Evolutionary conservation across 345 rosid species (phyloP).

Genomic region (Populus euphratica): DNA sequence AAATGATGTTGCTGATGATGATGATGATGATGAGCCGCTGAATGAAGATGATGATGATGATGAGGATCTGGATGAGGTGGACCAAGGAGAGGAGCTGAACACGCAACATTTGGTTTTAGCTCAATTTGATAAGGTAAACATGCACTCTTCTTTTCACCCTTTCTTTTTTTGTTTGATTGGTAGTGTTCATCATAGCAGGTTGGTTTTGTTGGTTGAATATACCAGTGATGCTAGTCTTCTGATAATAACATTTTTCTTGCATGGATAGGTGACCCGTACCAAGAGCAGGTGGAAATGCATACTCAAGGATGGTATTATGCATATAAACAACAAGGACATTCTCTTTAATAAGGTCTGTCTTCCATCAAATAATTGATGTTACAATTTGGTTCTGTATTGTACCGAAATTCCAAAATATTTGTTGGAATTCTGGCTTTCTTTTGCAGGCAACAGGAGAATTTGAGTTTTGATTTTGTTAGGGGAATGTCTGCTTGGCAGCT

Average conservation of each 20-base stretch:
- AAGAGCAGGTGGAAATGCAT: constrained; percentile 96
- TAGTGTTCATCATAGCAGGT: not conserved
- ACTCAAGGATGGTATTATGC: constrained; percentile 97
- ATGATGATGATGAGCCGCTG: constrained; percentile 76
- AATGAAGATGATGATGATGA: constrained; percentile 92
- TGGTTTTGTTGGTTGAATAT: not conserved
- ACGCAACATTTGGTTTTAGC: constrained; percentile 96
- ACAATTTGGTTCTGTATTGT: not conserved
- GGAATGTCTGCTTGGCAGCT: constrained; percentile 10
- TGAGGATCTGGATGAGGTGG: constrained; percentile 84
- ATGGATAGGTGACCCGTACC: constrained; percentile 78
- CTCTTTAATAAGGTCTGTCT: constrained; percentile 79
- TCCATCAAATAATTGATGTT: not conserved
- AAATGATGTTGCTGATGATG: constrained; percentile 61
- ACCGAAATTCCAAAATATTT: not conserved
- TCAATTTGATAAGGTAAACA: constrained; percentile 87
- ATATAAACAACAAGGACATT: constrained; percentile 86
- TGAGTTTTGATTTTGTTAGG: constrained; percentile 61
- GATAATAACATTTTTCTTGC: constrained; percentile 1
- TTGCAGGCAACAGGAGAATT: constrained; percentile 91
- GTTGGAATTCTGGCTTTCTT: constrained; percentile 1
- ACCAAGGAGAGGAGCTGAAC: constrained; percentile 83
- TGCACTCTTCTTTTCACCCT: not conserved
- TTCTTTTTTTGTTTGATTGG: not conserved
- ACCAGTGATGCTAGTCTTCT: not conserved